Conservation (phyloP, 257 asterid genomes). For the Misopates orontium region DNA sequence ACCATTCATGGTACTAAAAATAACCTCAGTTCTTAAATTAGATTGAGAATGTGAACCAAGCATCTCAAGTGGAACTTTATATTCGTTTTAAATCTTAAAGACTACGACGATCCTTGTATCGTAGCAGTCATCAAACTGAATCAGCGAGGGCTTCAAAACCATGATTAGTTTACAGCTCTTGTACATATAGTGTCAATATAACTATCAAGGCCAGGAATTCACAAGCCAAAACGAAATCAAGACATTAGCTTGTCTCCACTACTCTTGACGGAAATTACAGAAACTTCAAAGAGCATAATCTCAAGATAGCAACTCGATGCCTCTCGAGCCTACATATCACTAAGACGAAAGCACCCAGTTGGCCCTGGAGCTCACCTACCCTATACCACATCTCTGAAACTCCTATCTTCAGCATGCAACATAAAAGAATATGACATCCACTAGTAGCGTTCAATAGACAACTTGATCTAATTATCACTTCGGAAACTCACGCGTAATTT, state of each 20-base stretch:
- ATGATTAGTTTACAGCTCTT: too few species aligned
- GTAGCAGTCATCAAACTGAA: too few species aligned
- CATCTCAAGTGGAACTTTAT: too few species aligned
- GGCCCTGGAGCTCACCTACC: not conserved
- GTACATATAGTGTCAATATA: not conserved
- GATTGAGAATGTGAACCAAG: too few species aligned
- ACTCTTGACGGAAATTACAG: too few species aligned
- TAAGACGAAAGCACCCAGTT: constrained; percentile 2
- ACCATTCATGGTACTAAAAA: too few species aligned
- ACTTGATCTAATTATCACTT: too few species aligned
- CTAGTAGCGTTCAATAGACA: not conserved
- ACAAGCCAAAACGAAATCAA: not conserved
- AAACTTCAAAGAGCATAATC: constrained; percentile 4
- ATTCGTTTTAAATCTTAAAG: too few species aligned
- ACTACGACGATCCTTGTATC: too few species aligned
- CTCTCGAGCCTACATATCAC: not conserved
- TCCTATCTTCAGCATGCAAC: constrained; percentile 3
- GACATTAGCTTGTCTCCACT: not conserved
- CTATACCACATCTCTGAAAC: not conserved
- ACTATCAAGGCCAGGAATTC: not conserved
- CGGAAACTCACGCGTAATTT: too few species aligned
- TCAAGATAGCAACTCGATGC: not conserved
- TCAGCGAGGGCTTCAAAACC: too few species aligned
- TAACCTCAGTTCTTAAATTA: too few species aligned
- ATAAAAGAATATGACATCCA: constrained; percentile 3